These are phyloP conservation scores for Fusarium neocosmosporiellum DNA, from an alignment of 2,329 filamentous ascomycete genomes.

Conservation along the genomic window DNA sequence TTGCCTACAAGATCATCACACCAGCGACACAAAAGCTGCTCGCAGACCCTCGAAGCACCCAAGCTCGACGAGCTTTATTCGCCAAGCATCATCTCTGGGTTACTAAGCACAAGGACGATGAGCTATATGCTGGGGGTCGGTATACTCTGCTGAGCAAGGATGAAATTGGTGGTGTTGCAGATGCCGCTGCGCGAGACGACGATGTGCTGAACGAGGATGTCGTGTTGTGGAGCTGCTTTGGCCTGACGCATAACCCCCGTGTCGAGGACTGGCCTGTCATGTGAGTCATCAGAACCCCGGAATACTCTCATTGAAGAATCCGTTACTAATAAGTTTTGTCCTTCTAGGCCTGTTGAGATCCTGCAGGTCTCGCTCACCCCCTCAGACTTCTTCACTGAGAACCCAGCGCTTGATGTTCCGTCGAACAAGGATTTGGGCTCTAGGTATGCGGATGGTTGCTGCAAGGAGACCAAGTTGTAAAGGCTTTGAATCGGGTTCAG, in stretches of 20 bases:
- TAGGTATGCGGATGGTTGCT: neutral
- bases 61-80: conserved; percentile 55
- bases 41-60: conserved; percentile 53
- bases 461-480: neutral
- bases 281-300: conserved; percentile 48
- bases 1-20: conserved; percentile 61
- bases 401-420: conserved; percentile 60
- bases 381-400: conserved; percentile 60
- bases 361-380: conserved; percentile 58
- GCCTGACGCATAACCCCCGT: conserved; percentile 74
- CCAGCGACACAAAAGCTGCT: conserved; percentile 54
- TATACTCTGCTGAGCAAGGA: conserved; percentile 57
- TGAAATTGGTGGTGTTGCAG: conserved; percentile 51
- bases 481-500: neutral
- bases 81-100: conserved; percentile 59
- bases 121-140: conserved; percentile 57
- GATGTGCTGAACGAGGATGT: conserved; percentile 61
- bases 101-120: conserved; percentile 56
- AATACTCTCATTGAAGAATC: neutral
- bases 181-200: conserved; percentile 56
- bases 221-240: conserved; percentile 67
- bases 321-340: neutral
- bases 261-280: conserved; percentile 78
- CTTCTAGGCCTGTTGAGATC: conserved; percentile 56
- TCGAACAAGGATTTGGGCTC: neutral